These are phyloP conservation scores for Metschnikowia borealis DNA, from an alignment of 805 yeast species.

Conservation along the genomic window DNA sequence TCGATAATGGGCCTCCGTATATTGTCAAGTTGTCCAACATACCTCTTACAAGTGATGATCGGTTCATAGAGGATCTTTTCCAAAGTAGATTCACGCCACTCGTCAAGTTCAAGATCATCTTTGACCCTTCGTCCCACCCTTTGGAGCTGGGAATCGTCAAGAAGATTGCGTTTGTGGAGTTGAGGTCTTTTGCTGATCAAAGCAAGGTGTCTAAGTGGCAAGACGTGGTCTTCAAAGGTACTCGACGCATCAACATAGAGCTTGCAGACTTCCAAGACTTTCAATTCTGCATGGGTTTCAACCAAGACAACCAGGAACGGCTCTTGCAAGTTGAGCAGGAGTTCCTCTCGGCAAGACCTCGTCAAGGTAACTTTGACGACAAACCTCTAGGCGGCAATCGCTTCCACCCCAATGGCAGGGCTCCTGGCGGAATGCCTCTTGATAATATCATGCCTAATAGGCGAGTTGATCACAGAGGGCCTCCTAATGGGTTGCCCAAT, in stretches of 20 bases:
- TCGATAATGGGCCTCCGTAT: constrained; percentile 50
- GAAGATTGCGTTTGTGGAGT: constrained; percentile 63
- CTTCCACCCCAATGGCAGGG: constrained; percentile 4
- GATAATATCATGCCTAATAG: constrained; percentile 7
- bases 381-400: constrained; percentile 4
- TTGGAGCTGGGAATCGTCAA: constrained; percentile 36
- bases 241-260: constrained; percentile 37
- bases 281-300: constrained; percentile 36
- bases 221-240: constrained; percentile 49
- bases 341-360: constrained; percentile 20
- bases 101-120: constrained; percentile 57
- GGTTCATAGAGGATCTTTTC: constrained; percentile 55
- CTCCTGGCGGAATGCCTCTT: constrained; percentile 16
- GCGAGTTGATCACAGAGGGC: not conserved
- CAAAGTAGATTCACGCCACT: constrained; percentile 56
- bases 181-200: constrained; percentile 48
- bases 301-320: constrained; percentile 31
- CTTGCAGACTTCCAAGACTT: constrained; percentile 40
- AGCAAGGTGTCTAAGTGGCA: constrained; percentile 60
- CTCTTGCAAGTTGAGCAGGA: constrained; percentile 31
- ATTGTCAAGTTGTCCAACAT: constrained; percentile 60
- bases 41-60: constrained; percentile 51
- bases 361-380: constrained; percentile 10
- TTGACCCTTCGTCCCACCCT: constrained; percentile 43
- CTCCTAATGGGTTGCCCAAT: not conserved